A percentile compares a stretch with the other conserved stretches of the same genome.
These are phyloP conservation scores for Lentinula guzmanii DNA, from an alignment of 768 basidiomycete species.

Conservation along the genomic window DNA sequence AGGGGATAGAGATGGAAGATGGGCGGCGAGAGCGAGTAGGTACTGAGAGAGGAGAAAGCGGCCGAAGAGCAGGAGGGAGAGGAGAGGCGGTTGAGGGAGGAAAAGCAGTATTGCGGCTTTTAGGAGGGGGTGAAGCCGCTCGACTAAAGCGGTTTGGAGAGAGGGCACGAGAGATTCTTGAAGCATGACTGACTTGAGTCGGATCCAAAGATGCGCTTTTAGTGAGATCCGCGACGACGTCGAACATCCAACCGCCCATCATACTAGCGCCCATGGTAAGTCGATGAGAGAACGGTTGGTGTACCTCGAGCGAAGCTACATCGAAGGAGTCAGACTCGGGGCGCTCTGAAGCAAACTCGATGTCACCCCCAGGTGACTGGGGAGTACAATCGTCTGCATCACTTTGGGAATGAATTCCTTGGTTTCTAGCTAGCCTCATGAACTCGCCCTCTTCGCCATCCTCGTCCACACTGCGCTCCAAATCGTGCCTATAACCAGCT, in stretches of 20 bases:
- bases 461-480: slow-evolving; percentile 42
- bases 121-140: background rate
- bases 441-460: slow-evolving; percentile 54
- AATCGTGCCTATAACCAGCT: slow-evolving; percentile 79
- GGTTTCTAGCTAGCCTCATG: slow-evolving; percentile 55
- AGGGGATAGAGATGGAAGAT: background rate
- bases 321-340: background rate
- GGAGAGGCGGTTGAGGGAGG: background rate
- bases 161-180: background rate
- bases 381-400: slow-evolving; percentile 20
- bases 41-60: background rate
- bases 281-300: slow-evolving; percentile 10
- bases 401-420: slow-evolving; percentile 42
- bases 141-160: background rate
- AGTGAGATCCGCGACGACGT: slow-evolving; percentile 66
- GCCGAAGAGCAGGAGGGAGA: too few relatives aligned
- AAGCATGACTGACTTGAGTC: background rate
- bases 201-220: slow-evolving; percentile 14
- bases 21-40: background rate
- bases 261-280: slow-evolving; percentile 46
- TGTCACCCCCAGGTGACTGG: background rate
- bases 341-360: background rate
- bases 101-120: background rate
- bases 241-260: slow-evolving; percentile 81
- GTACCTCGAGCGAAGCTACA: background rate